Percentiles rank a stretch among this genome's conserved stretches.
These are phyloP conservation scores for Luffa acutangula DNA, from an alignment of 306 rosid genomes.

Conservation along the genomic window DNA sequence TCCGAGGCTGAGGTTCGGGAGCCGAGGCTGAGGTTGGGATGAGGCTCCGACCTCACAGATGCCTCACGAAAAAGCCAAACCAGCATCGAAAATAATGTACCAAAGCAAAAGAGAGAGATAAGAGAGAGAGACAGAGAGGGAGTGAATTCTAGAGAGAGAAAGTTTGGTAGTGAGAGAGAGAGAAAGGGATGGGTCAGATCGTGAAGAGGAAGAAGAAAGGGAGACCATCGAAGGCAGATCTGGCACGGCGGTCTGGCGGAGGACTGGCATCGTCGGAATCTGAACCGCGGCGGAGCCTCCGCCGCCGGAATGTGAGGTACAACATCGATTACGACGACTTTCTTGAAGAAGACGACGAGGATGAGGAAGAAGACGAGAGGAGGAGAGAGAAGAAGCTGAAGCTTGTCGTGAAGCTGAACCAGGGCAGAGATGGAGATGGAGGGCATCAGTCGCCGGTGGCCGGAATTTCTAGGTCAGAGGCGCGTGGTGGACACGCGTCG, in stretches of 20 bases:
- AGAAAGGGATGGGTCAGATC: constrained; percentile 86
- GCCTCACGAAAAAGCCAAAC: constrained; percentile 34
- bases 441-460: constrained; percentile 6
- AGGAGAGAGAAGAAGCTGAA: constrained; percentile 81
- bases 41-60: constrained; percentile 34
- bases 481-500: constrained; percentile 38
- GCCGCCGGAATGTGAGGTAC: constrained; percentile 80
- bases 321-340: constrained; percentile 79
- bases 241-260: constrained; percentile 59
- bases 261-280: constrained; percentile 30
- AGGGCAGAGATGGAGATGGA: constrained; percentile 31
- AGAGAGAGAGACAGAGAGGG: constrained; percentile 18
- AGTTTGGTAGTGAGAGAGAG: constrained; percentile 10
- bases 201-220: constrained; percentile 99
- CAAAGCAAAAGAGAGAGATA: constrained; percentile 27
- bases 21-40: constrained; percentile 32
- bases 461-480: constrained; percentile 11
- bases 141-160: constrained; percentile 31
- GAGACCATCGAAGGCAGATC: constrained; percentile 93
- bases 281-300: constrained; percentile 74
- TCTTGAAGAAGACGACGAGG: constrained; percentile 63
- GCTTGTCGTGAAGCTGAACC: constrained; percentile 75
- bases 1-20: background rate
- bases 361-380: constrained; percentile 56
- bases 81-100: constrained; percentile 52